Conservation (phyloP, 305 asterid species). For the Fraxinus latifolia region DNA sequence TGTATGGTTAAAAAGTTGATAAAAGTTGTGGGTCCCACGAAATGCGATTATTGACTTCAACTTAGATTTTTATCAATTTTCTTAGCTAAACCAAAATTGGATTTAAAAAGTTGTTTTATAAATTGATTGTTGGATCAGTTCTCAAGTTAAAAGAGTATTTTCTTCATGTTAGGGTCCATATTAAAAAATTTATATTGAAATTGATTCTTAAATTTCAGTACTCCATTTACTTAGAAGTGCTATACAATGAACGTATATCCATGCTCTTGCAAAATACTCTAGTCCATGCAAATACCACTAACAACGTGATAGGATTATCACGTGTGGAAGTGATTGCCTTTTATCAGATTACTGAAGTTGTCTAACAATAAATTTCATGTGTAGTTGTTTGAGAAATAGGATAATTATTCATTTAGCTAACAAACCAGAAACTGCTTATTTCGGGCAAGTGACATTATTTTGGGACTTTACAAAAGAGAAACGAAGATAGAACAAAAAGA, state of each 20-base stretch:
- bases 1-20: not conserved
- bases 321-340: not conserved
- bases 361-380: not conserved
- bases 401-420: constrained; percentile 5
- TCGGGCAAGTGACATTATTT: not conserved
- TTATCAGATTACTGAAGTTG: not conserved
- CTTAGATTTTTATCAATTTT: not conserved
- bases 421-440: constrained; percentile 2
- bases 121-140: not conserved
- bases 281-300: constrained; percentile 1
- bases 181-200: not conserved
- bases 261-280: not conserved
- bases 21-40: not conserved
- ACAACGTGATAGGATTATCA: constrained; percentile 2
- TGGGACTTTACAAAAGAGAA: not conserved
- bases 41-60: not conserved
- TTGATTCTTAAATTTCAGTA: not conserved
- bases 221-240: not conserved
- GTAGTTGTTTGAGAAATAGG: constrained; percentile 8
- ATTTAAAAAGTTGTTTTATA: not conserved
- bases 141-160: not conserved
- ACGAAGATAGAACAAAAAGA: not conserved
- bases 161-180: not conserved
- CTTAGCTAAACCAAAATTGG: not conserved
- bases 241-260: not conserved